phyloP scores from a whole-genome alignment of 164 flowering plant genomes.

The Cinnamomum micranthum region DNA sequence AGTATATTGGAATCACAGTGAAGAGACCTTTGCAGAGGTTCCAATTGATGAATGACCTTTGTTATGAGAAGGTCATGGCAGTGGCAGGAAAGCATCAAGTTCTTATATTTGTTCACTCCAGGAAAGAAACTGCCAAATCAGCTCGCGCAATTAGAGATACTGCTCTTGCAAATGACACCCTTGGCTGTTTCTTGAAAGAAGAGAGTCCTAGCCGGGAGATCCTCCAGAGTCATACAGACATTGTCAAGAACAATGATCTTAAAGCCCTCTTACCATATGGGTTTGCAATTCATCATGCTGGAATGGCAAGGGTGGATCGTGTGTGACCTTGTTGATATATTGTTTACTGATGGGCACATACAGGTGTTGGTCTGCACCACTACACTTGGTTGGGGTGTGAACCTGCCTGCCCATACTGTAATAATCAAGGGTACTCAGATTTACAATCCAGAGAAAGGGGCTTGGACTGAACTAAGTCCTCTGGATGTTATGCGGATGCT shows the following conservation, averaged over 20 bases:
- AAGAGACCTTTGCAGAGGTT: conserved; percentile 96
- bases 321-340: conserved; percentile 82
- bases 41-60: conserved; percentile 93
- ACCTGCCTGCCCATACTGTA: conserved; percentile 92
- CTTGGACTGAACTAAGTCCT: conserved; percentile 97
- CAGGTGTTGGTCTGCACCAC: conserved; percentile 96
- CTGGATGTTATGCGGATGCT: conserved; percentile 99
- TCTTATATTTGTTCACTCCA: conserved; percentile 91
- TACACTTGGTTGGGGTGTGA: conserved; percentile 98
- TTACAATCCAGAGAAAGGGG: conserved; percentile 96
- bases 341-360: conserved; percentile 74
- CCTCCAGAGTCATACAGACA: conserved; percentile 63
- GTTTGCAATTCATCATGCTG: conserved; percentile 97
- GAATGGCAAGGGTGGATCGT: conserved; percentile 78
- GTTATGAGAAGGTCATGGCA: conserved; percentile 89
- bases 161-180: conserved; percentile 85
- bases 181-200: conserved; percentile 76
- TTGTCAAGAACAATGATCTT: conserved; percentile 82
- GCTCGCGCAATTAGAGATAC: conserved; percentile 87
- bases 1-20: conserved; percentile 85
- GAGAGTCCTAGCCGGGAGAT: conserved; percentile 88
- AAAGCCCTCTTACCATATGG: conserved; percentile 92
- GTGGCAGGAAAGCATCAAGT: conserved; percentile 93
- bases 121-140: conserved; percentile 94
- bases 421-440: conserved; percentile 97